A percentile compares a stretch with the other conserved stretches of the same genome.
phyloP scores from a whole-genome alignment of 768 basidiomycete species.

The Leucosporidium scottii region DNA sequence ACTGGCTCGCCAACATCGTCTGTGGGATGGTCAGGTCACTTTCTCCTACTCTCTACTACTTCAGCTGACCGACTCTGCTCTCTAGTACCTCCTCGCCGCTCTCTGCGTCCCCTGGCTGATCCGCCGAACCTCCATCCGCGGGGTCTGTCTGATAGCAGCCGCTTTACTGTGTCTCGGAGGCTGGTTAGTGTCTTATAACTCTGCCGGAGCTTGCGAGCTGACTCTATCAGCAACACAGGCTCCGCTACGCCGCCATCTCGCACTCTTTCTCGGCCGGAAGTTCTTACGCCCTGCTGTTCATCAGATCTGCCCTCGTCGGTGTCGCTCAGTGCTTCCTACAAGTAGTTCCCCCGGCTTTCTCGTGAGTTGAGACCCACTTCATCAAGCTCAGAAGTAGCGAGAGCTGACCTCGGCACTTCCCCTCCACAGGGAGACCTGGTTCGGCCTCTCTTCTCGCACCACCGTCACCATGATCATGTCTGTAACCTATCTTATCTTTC shows the following conservation, averaged over 20 bases:
- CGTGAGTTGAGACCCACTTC: too few species aligned
- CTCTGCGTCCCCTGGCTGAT: neutral
- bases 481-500: neutral
- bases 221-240: neutral
- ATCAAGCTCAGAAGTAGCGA: too few species aligned
- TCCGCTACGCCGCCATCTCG: conserved; percentile 5
- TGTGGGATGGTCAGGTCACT: neutral
- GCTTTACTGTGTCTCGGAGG: neutral
- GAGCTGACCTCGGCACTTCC: neutral
- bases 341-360: neutral
- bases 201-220: neutral
- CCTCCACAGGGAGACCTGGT: neutral
- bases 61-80: neutral
- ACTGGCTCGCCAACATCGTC: conserved; percentile 13
- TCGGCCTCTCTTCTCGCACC: neutral
- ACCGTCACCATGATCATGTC: neutral
- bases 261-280: neutral
- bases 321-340: neutral
- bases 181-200: neutral
- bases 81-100: neutral
- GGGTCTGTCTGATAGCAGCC: neutral
- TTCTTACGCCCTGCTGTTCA: conserved; percentile 6
- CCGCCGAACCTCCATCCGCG: neutral
- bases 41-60: too few species aligned
- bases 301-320: conserved; percentile 1